Conservation (phyloP, 345 rosid species). For the Erodium maritimum region DNA sequence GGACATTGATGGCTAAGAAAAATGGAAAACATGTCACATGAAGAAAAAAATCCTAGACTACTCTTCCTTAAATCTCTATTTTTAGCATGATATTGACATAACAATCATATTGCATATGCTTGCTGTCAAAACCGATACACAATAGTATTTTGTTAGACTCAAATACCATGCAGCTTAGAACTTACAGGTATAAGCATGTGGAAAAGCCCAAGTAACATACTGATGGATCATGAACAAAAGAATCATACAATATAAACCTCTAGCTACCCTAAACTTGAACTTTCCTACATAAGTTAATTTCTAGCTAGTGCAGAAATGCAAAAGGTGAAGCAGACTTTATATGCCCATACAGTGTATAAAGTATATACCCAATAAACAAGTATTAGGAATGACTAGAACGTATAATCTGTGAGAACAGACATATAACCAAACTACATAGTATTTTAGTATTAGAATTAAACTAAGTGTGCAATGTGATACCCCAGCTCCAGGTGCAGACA, state of each 20-base stretch:
- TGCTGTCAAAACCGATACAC: not conserved
- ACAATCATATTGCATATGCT: not conserved
- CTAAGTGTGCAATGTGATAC: constrained; percentile 27
- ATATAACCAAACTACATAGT: not conserved
- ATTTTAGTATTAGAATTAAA: not conserved
- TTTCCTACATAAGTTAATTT: not conserved
- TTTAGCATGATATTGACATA: not conserved
- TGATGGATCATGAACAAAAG: not conserved
- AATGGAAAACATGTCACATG: not conserved
- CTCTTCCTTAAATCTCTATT: not conserved
- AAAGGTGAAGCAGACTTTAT: not conserved
- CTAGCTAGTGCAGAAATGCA: not conserved
- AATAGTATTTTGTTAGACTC: not conserved
- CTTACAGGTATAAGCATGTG: not conserved
- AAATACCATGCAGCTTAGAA: not conserved
- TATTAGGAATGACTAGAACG: not conserved
- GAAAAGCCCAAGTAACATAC: not conserved
- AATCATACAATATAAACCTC: not conserved
- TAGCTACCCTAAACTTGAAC: not conserved
- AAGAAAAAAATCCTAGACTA: not conserved
- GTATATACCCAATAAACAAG: not conserved
- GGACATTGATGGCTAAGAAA: not conserved
- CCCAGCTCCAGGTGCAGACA: constrained; percentile 94
- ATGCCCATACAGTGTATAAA: not conserved
- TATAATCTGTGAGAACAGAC: not conserved